Conservation (phyloP, 78 protist genomes). For the Diacronema lutheri region DNA sequence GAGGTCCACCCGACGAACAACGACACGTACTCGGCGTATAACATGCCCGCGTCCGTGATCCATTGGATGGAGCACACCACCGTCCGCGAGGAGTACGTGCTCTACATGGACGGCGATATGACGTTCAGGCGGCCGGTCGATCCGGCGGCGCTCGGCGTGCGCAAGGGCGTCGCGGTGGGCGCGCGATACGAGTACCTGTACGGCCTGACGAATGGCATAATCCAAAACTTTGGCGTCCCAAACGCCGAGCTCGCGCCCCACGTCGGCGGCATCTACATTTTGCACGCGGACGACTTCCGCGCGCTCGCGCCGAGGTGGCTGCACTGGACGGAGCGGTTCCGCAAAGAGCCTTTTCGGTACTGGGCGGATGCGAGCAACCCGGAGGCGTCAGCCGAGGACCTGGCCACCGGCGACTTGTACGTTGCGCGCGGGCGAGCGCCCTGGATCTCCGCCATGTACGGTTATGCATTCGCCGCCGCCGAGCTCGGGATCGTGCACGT, state of each 20-base stretch:
- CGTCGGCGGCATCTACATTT: background rate
- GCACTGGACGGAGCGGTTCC: background rate
- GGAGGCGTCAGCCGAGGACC: background rate
- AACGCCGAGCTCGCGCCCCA: no score
- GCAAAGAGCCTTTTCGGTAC: background rate
- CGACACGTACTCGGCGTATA: background rate
- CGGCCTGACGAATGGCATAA: no score
- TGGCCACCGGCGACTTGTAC: background rate
- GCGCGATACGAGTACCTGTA: no score
- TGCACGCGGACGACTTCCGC: background rate
- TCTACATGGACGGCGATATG: background rate
- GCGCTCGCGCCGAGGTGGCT: background rate
- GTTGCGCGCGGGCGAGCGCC: background rate
- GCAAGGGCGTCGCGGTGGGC: background rate
- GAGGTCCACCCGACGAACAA: background rate
- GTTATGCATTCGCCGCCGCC: background rate
- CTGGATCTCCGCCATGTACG: conserved; percentile 13
- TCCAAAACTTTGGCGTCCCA: no score
- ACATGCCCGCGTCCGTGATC: conserved; percentile 1
- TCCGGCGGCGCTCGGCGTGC: background rate
- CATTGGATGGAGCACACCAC: background rate
- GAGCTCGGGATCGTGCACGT: background rate
- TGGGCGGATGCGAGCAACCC: background rate
- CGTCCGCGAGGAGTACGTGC: background rate
- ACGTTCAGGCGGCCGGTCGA: background rate